Evolutionary conservation across 805 yeast genomes (phyloP).

Genomic region (Candida palmyrensis): DNA sequence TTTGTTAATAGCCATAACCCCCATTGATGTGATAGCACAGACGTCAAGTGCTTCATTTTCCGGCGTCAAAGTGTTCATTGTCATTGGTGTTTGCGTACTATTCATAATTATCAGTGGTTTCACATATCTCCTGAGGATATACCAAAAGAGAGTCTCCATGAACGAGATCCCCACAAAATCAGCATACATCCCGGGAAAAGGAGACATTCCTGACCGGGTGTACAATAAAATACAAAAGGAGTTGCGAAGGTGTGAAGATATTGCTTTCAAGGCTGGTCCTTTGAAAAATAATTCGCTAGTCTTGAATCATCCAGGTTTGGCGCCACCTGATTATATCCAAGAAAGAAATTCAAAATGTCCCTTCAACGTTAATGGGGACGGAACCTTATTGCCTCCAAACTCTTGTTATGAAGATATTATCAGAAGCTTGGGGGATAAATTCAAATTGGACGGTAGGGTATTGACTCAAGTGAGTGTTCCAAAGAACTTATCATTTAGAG

Average conservation of each 20-base stretch:
- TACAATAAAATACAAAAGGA: constrained; percentile 19
- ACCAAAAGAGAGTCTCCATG: constrained; percentile 51
- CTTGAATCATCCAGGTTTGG: constrained; percentile 35
- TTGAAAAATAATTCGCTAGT: constrained; percentile 15
- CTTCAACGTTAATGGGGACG: constrained; percentile 3
- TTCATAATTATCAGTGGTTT: constrained; percentile 48
- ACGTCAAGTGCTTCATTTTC: constrained; percentile 50
- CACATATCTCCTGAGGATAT: constrained; percentile 55
- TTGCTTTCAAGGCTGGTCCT: constrained; percentile 32
- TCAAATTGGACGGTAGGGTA: constrained; percentile 44
- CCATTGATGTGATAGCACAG: constrained; percentile 70
- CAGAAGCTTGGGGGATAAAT: constrained; percentile 54
- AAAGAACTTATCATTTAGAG: constrained; percentile 35
- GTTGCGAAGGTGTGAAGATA: constrained; percentile 24
- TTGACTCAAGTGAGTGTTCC: constrained; percentile 34
- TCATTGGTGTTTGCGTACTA: constrained; percentile 63
- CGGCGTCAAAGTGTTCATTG: constrained; percentile 77
- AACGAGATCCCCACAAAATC: constrained; percentile 70
- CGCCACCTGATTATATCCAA: constrained; percentile 39
- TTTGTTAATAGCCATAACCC: constrained; percentile 65
- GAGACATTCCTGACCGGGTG: constrained; percentile 39
- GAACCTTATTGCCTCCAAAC: constrained; percentile 21
- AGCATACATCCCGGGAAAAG: constrained; percentile 59
- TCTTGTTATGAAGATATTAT: constrained; percentile 49
- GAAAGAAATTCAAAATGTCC: constrained; percentile 16